Evolutionary conservation across 2,329 filamentous ascomycete species (phyloP).

Genomic region (Metarhizium guizhouense): DNA sequence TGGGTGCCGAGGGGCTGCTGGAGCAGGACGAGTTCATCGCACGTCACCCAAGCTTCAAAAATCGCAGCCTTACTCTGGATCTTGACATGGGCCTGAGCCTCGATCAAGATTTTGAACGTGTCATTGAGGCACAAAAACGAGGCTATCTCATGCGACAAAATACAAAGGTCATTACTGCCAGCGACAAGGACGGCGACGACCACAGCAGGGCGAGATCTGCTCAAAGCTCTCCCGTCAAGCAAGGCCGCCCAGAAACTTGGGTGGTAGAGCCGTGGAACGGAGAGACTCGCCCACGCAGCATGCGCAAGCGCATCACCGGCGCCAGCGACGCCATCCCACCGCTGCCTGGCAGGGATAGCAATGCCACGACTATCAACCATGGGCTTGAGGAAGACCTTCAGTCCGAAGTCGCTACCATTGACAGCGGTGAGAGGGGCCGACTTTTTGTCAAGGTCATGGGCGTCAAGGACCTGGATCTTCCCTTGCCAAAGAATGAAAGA

Average conservation of each 20-base stretch:
- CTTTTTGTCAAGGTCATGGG: conserved; percentile 98
- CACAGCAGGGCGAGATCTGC: conserved; percentile 48
- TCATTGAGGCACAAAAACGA: conserved; percentile 97
- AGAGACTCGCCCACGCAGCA: conserved; percentile 57
- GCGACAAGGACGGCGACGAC: conserved; percentile 58
- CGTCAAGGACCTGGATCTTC: conserved; percentile 89
- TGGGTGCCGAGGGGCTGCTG: conserved; percentile 28
- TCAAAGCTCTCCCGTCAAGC: conserved; percentile 62
- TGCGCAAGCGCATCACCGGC: conserved; percentile 39
- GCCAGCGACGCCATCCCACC: conserved; percentile 63
- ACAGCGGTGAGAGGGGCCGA: conserved; percentile 78
- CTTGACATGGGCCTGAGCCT: conserved; percentile 80
- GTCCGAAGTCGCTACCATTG: conserved; percentile 52
- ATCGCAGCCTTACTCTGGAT: conserved; percentile 72
- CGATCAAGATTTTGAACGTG: conserved; percentile 86
- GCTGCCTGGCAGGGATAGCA: conserved; percentile 80
- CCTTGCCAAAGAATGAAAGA: conserved; percentile 81
- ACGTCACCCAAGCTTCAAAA: conserved; percentile 66
- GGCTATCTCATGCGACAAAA: conserved; percentile 98
- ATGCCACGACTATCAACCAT: conserved; percentile 55
- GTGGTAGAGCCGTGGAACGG: conserved; percentile 96
- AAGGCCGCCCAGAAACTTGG: conserved; percentile 81
- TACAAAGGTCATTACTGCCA: conserved; percentile 93
- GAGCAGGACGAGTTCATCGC: conserved; percentile 38
- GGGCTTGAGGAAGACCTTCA: conserved; percentile 60